Conservation (phyloP, 2,329 filamentous ascomycete species). For the Teratosphaeria viscida region DNA sequence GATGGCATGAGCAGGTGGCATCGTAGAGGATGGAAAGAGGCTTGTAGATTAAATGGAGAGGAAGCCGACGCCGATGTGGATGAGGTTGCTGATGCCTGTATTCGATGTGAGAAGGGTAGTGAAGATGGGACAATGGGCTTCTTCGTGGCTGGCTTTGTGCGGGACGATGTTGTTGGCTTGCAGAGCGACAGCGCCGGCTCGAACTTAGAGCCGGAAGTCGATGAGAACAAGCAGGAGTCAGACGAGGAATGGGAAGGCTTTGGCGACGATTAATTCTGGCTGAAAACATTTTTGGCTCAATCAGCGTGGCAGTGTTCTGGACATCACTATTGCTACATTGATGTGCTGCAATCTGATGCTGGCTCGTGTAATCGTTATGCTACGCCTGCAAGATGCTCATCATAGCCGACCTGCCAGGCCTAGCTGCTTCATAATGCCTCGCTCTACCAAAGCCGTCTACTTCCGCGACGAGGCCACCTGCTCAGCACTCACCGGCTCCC, state of each 20-base stretch:
- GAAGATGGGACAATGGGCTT: slow-evolving; percentile 85
- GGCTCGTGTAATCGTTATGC: not conserved
- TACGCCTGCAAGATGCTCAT: not conserved
- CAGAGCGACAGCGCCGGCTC: not conserved
- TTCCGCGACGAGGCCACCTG: slow-evolving; percentile 6
- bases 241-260: slow-evolving; percentile 36
- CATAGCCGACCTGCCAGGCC: not conserved
- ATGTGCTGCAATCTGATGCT: not conserved
- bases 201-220: not conserved
- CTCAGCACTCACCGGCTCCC: slow-evolving; percentile 22
- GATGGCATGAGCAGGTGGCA: slow-evolving; percentile 66
- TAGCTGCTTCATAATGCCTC: not conserved
- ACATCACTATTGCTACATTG: not conserved
- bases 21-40: slow-evolving; percentile 37
- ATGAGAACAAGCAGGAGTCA: slow-evolving; percentile 3
- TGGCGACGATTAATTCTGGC: slow-evolving; percentile 21
- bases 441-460: not conserved
- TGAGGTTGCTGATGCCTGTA: slow-evolving; percentile 58
- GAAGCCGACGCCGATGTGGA: slow-evolving; percentile 6
- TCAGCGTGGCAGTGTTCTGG: not conserved
- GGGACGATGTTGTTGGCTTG: slow-evolving; percentile 38
- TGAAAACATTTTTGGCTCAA: not conserved
- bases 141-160: slow-evolving; percentile 80
- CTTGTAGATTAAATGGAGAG: slow-evolving; percentile 1
- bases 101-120: slow-evolving; percentile 72